Evolutionary conservation across 805 yeast genomes (phyloP), one percentile per base, ranked within the genome.

Genomic region (Zygotorulaspora danielsina): DNA sequence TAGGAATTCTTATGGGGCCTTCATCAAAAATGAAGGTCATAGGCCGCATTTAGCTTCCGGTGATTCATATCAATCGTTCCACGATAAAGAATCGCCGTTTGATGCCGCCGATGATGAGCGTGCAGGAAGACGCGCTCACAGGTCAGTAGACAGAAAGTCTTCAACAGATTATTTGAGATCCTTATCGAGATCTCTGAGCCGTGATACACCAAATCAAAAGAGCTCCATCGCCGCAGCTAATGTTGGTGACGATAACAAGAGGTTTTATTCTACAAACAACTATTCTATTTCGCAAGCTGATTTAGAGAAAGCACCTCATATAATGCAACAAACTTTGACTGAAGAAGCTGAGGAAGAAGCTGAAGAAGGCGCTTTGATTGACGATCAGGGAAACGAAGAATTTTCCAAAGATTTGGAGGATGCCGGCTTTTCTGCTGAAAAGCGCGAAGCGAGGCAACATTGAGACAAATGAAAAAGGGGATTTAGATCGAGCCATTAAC

Each of bases 1-100:
- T 18, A 51, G 59, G 32, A 59, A 59, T 43, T 59, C 62, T 2
- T 51, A 53, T 34, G 63, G 63, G 24, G 60, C 57, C 39, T 41
- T 47, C 19, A 56, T 59, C 36, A 40, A 43, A n/a, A 49, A 49
- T 39, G 40, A 48, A 28, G 50, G 54, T 3, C 53, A 53, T 9
- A 67, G 56, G 41, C 87, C 88, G 1, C 85, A 81, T 61, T 67
- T 83, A 51, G 89, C 90, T 2, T 70, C 84, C 45, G 93, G 90
- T 25, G 89, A 81, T 47, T 78, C 88, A 1, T 82, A 82, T 55
- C 84, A 80, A 51, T 73, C 75, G 51, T 75, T 78, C 8, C 67
- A 70, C 35, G 76, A 72, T 19, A 53, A 66, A 12, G 65, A 63
- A 39, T 70, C 67, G 42, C 69, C 49, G 5, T 42, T 46, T 5